Base-by-base conservation (phyloP, 768 basidiomycete species). In the Mycena leptocephala region DNA sequence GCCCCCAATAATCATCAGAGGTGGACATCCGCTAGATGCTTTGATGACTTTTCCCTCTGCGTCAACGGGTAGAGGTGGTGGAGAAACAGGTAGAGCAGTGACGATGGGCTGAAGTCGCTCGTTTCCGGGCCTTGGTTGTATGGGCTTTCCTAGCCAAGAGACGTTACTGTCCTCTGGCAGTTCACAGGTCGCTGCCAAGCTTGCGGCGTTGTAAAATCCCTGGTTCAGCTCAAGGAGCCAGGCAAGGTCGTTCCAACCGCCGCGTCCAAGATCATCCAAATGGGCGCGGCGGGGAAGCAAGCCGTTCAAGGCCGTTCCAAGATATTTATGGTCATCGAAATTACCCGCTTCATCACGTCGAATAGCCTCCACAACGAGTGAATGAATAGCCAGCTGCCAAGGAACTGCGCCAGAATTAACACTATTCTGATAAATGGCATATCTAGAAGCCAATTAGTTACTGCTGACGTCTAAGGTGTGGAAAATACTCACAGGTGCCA, bases 221-320 rank as follows among this genome's bases (percentile, higher is more conserved):
- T 82, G 81, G 66, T 82, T 82, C 30, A 82, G 41, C 63, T 82
- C 81, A 28, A 81, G 74, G 6, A 81, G 33, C 80, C 78, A 81
- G 30, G 77, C 75, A 14, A 81, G 70, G 39, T 81, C 80, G 10
- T 70, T 72, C 80, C 80, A 81, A 0, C 80, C 80, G 30, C 81
- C 77, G 32, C 69, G 76, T 16, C 80, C 80, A 2, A 81, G 68
- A 62, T 81, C 76, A 16, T 53, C 69, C 2, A 78, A 71, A 10
- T 66, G 74, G 9, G 80, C 78, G 28, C 80, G 80, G 30, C 80
- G 69, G 32, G 79, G 79, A 13, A 81, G 75, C 13, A 81, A 62
- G 3, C 80, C 80, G 61, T 81, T 81, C 53, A 81, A 63, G n/a
- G 77, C 77, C 56, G 67, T 78, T 26, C 79, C 81, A 16, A 82